These are phyloP conservation scores for Candida maesae DNA, from an alignment of 805 yeast species.

Conservation along the genomic window DNA sequence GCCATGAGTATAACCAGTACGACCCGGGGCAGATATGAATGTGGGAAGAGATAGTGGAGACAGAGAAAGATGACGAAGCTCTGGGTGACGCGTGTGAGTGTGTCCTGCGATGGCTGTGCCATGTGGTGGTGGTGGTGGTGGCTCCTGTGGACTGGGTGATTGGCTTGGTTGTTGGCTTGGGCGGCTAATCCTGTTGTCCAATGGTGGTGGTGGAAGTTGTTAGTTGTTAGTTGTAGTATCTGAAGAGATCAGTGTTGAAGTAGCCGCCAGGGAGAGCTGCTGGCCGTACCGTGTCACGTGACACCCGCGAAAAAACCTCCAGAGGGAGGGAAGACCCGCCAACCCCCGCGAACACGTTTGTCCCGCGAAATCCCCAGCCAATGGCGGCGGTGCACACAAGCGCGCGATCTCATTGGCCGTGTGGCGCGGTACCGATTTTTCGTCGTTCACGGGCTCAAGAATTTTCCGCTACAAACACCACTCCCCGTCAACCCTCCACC, in stretches of 20 bases:
- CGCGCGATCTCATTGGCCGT: slow-evolving; percentile 13
- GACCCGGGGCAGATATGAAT: slow-evolving; percentile 22
- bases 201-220: too few species aligned
- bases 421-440: slow-evolving; percentile 6
- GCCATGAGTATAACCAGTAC: slow-evolving; percentile 30
- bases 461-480: slow-evolving; percentile 10
- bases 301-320: background rate
- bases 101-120: too few species aligned
- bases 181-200: too few species aligned
- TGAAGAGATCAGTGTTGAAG: too few species aligned
- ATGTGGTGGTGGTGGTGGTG: too few species aligned
- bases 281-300: too few species aligned
- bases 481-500: slow-evolving; percentile 1
- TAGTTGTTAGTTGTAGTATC: too few species aligned
- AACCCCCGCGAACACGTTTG: too few species aligned
- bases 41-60: slow-evolving; percentile 22
- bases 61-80: slow-evolving; percentile 29
- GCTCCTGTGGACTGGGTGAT: too few species aligned
- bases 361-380: slow-evolving; percentile 4
- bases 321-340: too few species aligned
- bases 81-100: slow-evolving; percentile 27
- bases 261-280: too few species aligned
- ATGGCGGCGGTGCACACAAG: slow-evolving; percentile 3
- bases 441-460: slow-evolving; percentile 14
- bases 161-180: too few species aligned